A percentile compares a stretch with the other conserved stretches of the same genome.
These are phyloP conservation scores for Plectranthus barbatus DNA, from an alignment of 257 asterid species.

Conservation along the genomic window DNA sequence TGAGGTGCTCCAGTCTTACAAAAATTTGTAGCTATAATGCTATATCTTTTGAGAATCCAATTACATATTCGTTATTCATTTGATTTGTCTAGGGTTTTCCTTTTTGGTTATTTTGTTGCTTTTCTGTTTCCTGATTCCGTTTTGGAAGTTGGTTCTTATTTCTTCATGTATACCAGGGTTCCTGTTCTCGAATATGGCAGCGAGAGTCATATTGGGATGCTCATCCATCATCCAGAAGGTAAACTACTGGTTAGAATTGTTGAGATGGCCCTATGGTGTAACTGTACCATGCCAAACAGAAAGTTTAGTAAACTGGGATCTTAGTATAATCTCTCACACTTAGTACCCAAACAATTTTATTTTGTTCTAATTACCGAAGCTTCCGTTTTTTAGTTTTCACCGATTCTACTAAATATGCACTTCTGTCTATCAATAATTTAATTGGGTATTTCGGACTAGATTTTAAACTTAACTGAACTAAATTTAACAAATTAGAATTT, in stretches of 20 bases:
- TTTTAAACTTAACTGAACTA: too few species aligned
- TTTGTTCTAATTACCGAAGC: not conserved
- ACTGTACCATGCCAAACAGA: not conserved
- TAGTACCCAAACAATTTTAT: not conserved
- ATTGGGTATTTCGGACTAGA: not conserved
- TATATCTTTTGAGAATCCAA: not conserved
- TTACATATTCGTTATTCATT: not conserved
- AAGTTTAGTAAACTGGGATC: not conserved
- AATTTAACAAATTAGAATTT: too few species aligned
- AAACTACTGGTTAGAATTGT: slow-evolving; percentile 7
- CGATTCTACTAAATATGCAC: not conserved
- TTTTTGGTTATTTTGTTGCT: not conserved
- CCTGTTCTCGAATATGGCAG: slow-evolving; percentile 99
- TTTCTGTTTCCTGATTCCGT: not conserved
- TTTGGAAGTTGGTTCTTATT: slow-evolving; percentile 10
- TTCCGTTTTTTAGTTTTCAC: not conserved
- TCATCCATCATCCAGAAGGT: slow-evolving; percentile 97
- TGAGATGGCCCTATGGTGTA: not conserved
- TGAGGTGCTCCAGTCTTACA: not conserved
- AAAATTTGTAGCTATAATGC: not conserved
- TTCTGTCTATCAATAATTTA: not conserved
- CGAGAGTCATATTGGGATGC: slow-evolving; percentile 96
- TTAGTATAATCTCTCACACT: not conserved
- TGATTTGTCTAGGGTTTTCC: not conserved
- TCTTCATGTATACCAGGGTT: slow-evolving; percentile 55